Conservation (phyloP, 75 land plant species). For the Pseudotsuga menziesii region DNA sequence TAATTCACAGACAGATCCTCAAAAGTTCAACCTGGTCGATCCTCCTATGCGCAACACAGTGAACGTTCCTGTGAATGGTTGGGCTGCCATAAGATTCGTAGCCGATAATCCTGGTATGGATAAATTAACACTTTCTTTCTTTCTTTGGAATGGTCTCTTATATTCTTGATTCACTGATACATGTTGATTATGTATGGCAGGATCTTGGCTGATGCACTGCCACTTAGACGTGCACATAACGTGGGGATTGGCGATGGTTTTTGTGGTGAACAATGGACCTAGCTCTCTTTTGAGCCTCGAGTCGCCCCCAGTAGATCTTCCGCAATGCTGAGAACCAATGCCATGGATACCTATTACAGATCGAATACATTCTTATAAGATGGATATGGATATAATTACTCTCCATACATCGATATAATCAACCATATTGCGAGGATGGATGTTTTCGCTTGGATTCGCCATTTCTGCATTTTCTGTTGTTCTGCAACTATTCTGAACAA, state of each 20-base stretch:
- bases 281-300: neutral
- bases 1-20: slow-evolving; percentile 4
- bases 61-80: slow-evolving; percentile 20
- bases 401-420: too few species aligned
- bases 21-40: slow-evolving; percentile 12
- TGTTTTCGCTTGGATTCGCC: too few species aligned
- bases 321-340: neutral
- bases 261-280: slow-evolving; percentile 17
- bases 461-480: too few species aligned
- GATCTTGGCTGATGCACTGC: slow-evolving; percentile 34
- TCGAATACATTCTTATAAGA: too few species aligned
- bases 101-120: slow-evolving; percentile 36
- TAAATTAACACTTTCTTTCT: neutral
- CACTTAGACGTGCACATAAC: slow-evolving; percentile 30
- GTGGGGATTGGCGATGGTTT: slow-evolving; percentile 31
- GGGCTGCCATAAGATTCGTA: slow-evolving; percentile 34
- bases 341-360: too few species aligned
- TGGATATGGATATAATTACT: too few species aligned
- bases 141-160: neutral
- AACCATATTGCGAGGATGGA: too few species aligned
- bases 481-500: too few species aligned
- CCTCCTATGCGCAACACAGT: slow-evolving; percentile 25
- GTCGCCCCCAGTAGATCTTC: slow-evolving; percentile 14
- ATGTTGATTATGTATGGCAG: slow-evolving; percentile 10
- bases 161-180: neutral